These are phyloP conservation scores for Wickerhamomyces xylosicus DNA, from an alignment of 805 yeast genomes.

Conservation along the genomic window DNA sequence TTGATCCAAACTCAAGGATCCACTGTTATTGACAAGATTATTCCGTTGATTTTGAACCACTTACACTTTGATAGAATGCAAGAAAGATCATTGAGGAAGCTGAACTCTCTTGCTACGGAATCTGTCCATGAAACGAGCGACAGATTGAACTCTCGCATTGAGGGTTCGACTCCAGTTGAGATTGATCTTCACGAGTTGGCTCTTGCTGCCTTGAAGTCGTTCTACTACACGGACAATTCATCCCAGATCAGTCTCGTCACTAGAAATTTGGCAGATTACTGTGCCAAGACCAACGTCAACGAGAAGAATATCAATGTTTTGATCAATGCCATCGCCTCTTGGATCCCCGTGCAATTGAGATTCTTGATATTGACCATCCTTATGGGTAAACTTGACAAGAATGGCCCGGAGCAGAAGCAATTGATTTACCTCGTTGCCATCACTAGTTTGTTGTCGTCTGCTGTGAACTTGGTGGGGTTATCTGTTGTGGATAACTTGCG, in stretches of 20 bases:
- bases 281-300: constrained; percentile 25
- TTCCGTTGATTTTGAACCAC: constrained; percentile 9
- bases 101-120: background rate
- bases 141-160: background rate
- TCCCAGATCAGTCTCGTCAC: constrained; percentile 52
- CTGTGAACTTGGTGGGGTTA: constrained; percentile 78
- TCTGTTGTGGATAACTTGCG: constrained; percentile 74
- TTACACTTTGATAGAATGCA: constrained; percentile 7
- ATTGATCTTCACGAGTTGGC: constrained; percentile 22
- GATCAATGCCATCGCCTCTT: constrained; percentile 55
- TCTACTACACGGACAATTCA: constrained; percentile 55
- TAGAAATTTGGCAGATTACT: constrained; percentile 36
- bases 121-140: background rate
- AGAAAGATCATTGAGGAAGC: background rate
- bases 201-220: constrained; percentile 36
- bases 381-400: constrained; percentile 22
- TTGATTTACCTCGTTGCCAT: constrained; percentile 31
- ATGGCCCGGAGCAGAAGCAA: constrained; percentile 13
- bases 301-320: constrained; percentile 44
- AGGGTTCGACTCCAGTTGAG: constrained; percentile 7
- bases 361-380: constrained; percentile 49
- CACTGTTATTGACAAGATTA: constrained; percentile 9
- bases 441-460: constrained; percentile 57
- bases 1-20: constrained; percentile 8
- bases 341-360: constrained; percentile 74